Evolutionary conservation across 176 grass and related monocot genomes (phyloP), one percentile per base, ranked within the genome.

Genomic region (Carex kokanica): DNA sequence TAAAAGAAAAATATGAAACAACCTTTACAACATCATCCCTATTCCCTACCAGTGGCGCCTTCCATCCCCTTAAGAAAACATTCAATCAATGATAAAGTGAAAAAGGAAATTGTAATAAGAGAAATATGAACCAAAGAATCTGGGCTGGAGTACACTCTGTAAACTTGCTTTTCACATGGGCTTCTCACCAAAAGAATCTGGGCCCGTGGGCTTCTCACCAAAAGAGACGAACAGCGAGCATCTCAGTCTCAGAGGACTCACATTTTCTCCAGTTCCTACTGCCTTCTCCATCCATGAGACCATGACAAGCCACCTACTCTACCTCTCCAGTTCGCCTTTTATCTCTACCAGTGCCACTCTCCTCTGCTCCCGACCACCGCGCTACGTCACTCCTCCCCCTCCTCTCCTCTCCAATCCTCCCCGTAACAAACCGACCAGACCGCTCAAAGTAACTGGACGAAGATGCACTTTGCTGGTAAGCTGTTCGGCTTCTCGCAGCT

Each of bases 401-500:
- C 31, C 56, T 74, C 6, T 73, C 53, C 51, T 41, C 80, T 23
- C 59, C 69, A 43, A 24, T 70, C 34, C 27, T 12, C 4, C 85
- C 71, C 41, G n/a, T 83, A 15, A 9, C 71, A 58, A 60, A 62
- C 51, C 43, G 25, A 53, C 60, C 78, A 36, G 3, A 29, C 31
- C 9, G 15, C 5, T 58, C 8, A 41, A 78, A 60, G 43, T 29
- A 20, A 24, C 85, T 74, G 41, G 32, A 23, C 85, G 84, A 54
- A 40, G 83, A 80, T 57, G 65, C 63, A 7, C 78, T 40, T 41
- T 81, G 4, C 63, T 85, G 79, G 53, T 94, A 51, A 70, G 84
- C 38, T 90, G 74, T 86, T 85, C 81, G 24, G 82, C 86, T 74
- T 84, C 90, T 51, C 45, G 77, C 21, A 45, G 32, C 11, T 67